These are phyloP conservation scores for Acanthamoeba royreba DNA, from an alignment of 208 protist genomes.

Conservation along the genomic window DNA sequence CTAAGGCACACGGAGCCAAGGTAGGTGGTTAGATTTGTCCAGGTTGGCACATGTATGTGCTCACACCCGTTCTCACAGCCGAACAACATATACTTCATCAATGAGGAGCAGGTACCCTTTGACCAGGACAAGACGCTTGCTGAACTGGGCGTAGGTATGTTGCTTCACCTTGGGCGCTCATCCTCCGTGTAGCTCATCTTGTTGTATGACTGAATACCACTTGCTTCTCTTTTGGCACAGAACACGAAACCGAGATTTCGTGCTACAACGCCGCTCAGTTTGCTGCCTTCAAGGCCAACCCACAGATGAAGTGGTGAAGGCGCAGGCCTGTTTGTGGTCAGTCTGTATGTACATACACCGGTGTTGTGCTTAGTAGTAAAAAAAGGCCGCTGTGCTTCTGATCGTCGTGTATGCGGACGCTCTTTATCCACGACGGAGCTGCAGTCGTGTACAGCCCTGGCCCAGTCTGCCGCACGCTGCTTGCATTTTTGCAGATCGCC, in stretches of 20 bases:
- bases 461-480: no score
- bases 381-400: no score
- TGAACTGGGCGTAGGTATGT: not conserved
- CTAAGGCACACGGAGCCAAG: not conserved
- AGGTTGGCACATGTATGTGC: not conserved
- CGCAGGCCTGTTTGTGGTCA: no score
- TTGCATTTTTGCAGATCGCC: no score
- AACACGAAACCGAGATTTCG: constrained; percentile 27
- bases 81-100: constrained; percentile 44
- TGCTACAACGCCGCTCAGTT: not conserved
- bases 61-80: not conserved
- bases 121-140: constrained; percentile 10
- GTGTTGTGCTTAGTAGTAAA: no score
- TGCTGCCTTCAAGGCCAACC: not conserved
- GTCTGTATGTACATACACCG: no score
- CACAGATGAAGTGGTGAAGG: constrained; percentile 29
- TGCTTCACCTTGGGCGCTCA: not conserved
- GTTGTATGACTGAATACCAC: not conserved
- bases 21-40: not conserved
- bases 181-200: not conserved
- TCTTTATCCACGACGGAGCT: no score
- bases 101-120: not conserved
- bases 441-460: no score
- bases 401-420: no score
- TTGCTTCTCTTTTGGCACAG: not conserved